These are phyloP conservation scores for Desmodesmus armatus DNA, from an alignment of 139 green algal genomes.

Conservation along the genomic window DNA sequence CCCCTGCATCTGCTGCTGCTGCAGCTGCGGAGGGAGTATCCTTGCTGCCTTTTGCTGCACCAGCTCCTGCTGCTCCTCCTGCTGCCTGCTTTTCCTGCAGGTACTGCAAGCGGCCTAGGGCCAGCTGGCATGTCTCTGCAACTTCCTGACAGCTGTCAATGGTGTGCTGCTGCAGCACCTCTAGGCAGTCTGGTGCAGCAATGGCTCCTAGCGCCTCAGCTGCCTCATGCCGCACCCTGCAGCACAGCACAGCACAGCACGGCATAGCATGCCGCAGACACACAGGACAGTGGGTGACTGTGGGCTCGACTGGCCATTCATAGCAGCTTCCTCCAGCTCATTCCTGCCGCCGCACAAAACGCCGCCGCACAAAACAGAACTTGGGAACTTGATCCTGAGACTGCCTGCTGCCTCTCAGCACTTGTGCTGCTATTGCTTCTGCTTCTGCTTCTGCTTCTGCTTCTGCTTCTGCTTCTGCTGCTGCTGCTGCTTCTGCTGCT, in stretches of 20 bases:
- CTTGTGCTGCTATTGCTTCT: neutral
- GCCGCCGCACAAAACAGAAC: no score
- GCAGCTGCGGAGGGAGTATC: conserved; percentile 76
- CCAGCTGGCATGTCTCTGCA: conserved; percentile 96
- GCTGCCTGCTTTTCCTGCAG: conserved; percentile 41
- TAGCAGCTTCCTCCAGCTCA: no score
- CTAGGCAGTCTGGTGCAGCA: conserved; percentile 73
- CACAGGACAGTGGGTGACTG: neutral
- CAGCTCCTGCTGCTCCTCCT: neutral
- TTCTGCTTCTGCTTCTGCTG: no score
- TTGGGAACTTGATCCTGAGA: no score
- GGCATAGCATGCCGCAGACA: neutral
- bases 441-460: no score
- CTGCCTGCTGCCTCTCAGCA: conserved; percentile 33
- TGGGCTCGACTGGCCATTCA: neutral
- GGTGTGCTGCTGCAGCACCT: conserved; percentile 66
- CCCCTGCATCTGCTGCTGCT: conserved; percentile 19
- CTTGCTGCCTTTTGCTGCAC: conserved; percentile 83
- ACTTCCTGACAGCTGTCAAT: conserved; percentile 79
- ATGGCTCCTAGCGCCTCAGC: conserved; percentile 93
- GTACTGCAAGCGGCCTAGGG: conserved; percentile 88
- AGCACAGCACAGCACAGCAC: neutral
- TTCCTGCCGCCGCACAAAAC: neutral
- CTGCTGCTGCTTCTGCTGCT: no score
- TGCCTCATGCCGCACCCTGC: conserved; percentile 92